phyloP scores from a whole-genome alignment of 2,329 filamentous ascomycete genomes.

The Fusarium equiseti region DNA sequence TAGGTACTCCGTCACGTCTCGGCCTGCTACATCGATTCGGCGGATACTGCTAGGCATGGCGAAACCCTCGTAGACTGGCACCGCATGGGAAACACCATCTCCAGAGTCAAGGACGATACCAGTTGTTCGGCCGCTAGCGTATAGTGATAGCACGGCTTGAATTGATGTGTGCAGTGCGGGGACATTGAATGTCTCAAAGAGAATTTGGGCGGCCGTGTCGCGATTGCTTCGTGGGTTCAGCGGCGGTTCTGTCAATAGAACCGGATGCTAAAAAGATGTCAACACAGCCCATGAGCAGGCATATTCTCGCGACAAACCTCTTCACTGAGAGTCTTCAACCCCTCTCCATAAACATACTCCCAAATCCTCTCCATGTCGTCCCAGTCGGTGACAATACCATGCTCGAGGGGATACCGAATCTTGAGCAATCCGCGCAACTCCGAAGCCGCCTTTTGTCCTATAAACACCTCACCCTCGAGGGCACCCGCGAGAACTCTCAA shows the following conservation, averaged over 20 bases:
- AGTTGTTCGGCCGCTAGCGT: constrained; percentile 94
- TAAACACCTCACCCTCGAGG: constrained; percentile 96
- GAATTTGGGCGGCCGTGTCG: constrained; percentile 94
- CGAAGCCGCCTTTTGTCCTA: constrained; percentile 87
- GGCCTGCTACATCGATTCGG: constrained; percentile 93
- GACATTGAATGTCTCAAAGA: constrained; percentile 99
- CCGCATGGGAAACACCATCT: constrained; percentile 96
- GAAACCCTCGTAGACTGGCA: constrained; percentile 98
- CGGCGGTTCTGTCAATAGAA: constrained; percentile 94
- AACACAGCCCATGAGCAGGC: constrained; percentile 27
- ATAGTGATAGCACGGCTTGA: constrained; percentile 94
- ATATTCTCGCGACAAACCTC: constrained; percentile 69
- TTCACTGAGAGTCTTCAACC: constrained; percentile 95
- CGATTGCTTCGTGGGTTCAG: constrained; percentile 96
- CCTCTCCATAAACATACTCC: constrained; percentile 97
- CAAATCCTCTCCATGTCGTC: constrained; percentile 99
- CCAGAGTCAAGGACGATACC: constrained; percentile 96
- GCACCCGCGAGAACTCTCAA: constrained; percentile 94
- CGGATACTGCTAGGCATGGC: constrained; percentile 96
- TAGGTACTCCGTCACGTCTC: constrained; percentile 96
- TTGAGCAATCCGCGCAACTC: constrained; percentile 93
- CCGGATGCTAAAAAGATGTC: constrained; percentile 76
- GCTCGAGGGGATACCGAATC: constrained; percentile 94
- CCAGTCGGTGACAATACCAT: constrained; percentile 99
- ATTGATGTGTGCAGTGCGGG: constrained; percentile 97